Evolutionary conservation across 2,329 filamentous ascomycete genomes (phyloP), one percentile per base, ranked within the genome.

Genomic region (Fusarium tricinctum): DNA sequence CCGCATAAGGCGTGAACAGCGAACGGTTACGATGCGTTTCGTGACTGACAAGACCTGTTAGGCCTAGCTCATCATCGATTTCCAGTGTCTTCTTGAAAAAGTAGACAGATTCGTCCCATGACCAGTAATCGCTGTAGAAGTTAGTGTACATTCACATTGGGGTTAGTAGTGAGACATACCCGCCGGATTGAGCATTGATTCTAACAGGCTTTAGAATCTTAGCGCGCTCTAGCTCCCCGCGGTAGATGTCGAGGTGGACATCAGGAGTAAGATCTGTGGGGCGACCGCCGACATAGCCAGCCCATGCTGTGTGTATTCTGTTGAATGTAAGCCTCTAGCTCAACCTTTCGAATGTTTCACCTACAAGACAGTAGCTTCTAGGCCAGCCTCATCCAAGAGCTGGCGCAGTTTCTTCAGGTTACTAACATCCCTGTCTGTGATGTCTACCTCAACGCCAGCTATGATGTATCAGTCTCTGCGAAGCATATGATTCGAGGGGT

Each of bases 401-500:
- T 32, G 23, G 9, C 35, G 48, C 13, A 51, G 9, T 51, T 40
- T 23, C 17, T 19, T 6, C 15, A 51, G 35, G 23, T 30, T 8
- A 7, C 22, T n/a, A 3, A 5, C 35, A 13, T 20, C n/a, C 6
- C 14, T n/a, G 35, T 40, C 23, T 4, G 48, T 51, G 6, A 51
- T 40, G 12, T 51, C 48, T 4, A 40, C 32, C 15, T 51, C 48
- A 30, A 51, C 35, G 3, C 48, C 47, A 9, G 46, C 46, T 49
- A 14, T 10, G 13, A 0, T 4, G 2, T 3, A 2, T 50, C 2
- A 50, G 12, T 15, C 3, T 2, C 10, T 15, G n/a, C 7, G 2
- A 13, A 3, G 10, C 0, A 3, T 26, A 0, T 3, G 12, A 10
- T 35, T 9, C 2, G 13, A 17, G 4, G 6, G 3, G 6, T 7